Base-by-base conservation (phyloP, 2,329 filamentous ascomycete genomes). In the Fusarium brevicatenulatum region DNA sequence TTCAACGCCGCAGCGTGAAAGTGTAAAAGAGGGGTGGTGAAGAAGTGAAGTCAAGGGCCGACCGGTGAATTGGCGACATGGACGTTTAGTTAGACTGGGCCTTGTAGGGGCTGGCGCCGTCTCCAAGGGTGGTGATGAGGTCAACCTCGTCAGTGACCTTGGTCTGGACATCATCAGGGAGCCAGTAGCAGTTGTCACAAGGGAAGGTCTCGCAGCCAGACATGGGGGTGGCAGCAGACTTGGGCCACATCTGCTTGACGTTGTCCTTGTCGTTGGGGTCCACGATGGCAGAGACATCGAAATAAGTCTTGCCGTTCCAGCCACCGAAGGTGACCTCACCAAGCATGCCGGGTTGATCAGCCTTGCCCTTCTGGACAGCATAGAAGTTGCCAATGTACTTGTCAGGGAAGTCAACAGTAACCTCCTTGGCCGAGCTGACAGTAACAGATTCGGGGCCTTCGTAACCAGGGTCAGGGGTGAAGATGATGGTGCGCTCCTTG, bases 271-370 rank as follows among this genome's bases (percentile, higher is more conserved):
- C 88, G 43, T 77, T 77, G 56, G 86, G 80, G 79, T 87, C 81
- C 75, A 89, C 86, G 71, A 90, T 90, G 78, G 87, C 87, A 16
- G 87, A 89, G 70, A 90, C 87, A 71, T 90, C 88, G 65, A 88
- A 90, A 84, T 85, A 90, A 64, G 85, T 88, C 66, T 82, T 68
- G 71, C 82, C 86, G 58, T 79, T 76, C 80, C 80, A 88, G 77
- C 85, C 86, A 59, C 85, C 81, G 77, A 87, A 88, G 71, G 81
- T 80, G 62, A 87, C 82, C 83, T 88, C 86, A 60, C 86, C 86
- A 63, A 88, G 84, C 85, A 88, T 89, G 73, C 88, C 88, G 9
- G 83, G 78, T 46, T 76, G 75, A 72, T 85, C 80, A 16, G 77
- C 50, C 5, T 78, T 66, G 60, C 87, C 88, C 34, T 87, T 79